Conservation (phyloP, 371 early-diverging fungal species). For the Syncephalastrum contaminatum region DNA sequence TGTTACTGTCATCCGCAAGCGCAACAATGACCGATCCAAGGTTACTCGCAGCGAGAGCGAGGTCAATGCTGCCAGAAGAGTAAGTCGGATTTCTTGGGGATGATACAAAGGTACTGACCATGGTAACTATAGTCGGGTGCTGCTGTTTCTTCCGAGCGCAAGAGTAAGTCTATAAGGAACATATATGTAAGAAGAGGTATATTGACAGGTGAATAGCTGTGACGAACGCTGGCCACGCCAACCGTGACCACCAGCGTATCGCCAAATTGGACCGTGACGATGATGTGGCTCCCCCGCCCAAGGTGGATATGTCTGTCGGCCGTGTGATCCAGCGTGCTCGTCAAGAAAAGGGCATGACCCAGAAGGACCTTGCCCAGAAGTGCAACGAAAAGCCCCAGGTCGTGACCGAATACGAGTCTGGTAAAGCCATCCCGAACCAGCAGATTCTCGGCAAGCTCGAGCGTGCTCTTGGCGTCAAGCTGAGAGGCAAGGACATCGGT, state of each 20-base stretch:
- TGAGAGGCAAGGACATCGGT: conserved; percentile 87
- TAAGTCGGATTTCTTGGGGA: conserved; percentile 18
- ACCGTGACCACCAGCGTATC: conserved; percentile 71
- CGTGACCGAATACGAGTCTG: conserved; percentile 88
- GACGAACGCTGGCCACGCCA: conserved; percentile 73
- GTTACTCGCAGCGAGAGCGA: conserved; percentile 67
- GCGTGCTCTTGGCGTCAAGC: conserved; percentile 86
- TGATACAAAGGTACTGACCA: conserved; percentile 46
- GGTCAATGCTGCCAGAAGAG: conserved; percentile 81
- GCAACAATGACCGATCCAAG: conserved; percentile 57
- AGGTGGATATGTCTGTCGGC: conserved; percentile 75
- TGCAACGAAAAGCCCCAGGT: conserved; percentile 85
- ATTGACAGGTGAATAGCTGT: conserved; percentile 18
- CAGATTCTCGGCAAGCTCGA: conserved; percentile 91
- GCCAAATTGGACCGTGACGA: conserved; percentile 91
- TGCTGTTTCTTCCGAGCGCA: conserved; percentile 71
- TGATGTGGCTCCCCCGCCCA: conserved; percentile 76
- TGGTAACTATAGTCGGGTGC: conserved; percentile 53
- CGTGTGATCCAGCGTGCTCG: conserved; percentile 87
- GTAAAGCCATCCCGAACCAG: conserved; percentile 90
- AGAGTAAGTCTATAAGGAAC: conserved; percentile 35
- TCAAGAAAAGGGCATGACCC: conserved; percentile 74
- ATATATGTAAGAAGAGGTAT: neutral
- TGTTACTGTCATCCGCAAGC: conserved; percentile 79
- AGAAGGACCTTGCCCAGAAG: conserved; percentile 86